Percentiles rank a stretch among this genome's conserved stretches.
These are phyloP conservation scores for Psophocarpus tetragonolobus DNA, from an alignment of 306 rosid species.

Conservation along the genomic window DNA sequence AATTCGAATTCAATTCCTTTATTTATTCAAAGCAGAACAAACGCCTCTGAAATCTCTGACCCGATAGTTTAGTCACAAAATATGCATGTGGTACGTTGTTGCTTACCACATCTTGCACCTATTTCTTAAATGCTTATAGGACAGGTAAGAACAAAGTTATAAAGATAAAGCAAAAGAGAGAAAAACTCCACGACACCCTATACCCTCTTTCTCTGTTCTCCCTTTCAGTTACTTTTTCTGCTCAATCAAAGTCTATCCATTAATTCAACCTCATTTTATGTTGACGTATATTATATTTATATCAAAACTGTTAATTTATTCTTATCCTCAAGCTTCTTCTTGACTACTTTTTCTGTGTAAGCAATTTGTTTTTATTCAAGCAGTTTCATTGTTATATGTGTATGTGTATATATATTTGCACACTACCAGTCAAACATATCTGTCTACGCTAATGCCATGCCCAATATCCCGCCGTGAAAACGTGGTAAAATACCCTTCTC, in stretches of 20 bases:
- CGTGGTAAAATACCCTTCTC: not conserved
- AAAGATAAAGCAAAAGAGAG: constrained; percentile 1
- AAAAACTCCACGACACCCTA: not conserved
- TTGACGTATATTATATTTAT: not conserved
- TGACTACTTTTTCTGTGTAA: not conserved
- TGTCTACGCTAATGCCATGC: not conserved
- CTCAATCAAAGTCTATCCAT: constrained; percentile 35
- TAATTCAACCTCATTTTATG: constrained; percentile 17
- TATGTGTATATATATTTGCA: not conserved
- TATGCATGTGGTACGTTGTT: constrained; percentile 81
- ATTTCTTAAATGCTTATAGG: constrained; percentile 39
- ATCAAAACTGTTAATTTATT: constrained; percentile 8
- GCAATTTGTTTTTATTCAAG: not conserved
- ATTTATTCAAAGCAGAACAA: constrained; percentile 45
- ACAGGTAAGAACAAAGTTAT: not conserved
- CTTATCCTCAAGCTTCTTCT: not conserved
- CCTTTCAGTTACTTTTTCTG: constrained; percentile 44
- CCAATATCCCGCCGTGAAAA: constrained; percentile 13
- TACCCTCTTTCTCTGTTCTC: constrained; percentile 12
- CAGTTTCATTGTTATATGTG: not conserved
- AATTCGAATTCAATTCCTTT: constrained; percentile 40
- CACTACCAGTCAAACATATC: not conserved
- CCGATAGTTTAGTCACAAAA: constrained; percentile 82
- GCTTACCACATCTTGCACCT: constrained; percentile 60
- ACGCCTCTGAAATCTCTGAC: constrained; percentile 77